Conservation (phyloP, 345 rosid genomes). For the Hevea brasiliensis region DNA sequence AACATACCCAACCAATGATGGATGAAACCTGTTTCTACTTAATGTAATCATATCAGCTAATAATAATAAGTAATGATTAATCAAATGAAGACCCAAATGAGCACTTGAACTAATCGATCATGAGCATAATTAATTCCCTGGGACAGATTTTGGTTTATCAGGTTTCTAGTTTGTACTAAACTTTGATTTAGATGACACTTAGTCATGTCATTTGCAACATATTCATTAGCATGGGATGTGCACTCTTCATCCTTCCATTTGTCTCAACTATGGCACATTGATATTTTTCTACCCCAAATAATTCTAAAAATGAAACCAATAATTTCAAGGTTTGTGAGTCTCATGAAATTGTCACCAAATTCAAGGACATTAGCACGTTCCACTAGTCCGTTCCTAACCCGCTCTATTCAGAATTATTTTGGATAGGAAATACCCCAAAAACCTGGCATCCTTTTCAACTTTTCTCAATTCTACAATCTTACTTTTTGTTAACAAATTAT, state of each 20-base stretch:
- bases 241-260: background rate
- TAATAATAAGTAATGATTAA: background rate
- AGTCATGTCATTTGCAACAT: constrained; percentile 28
- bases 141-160: background rate
- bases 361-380: constrained; percentile 48
- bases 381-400: background rate
- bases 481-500: too few relatives aligned
- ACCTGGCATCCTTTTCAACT: too few relatives aligned
- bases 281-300: too few relatives aligned
- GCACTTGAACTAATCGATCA: too few relatives aligned
- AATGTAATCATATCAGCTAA: constrained; percentile 24
- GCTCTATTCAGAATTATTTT: background rate
- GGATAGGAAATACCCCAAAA: background rate
- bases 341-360: constrained; percentile 44
- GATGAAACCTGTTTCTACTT: too few relatives aligned
- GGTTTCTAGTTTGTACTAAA: constrained; percentile 20
- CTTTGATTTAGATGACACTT: constrained; percentile 27
- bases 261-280: background rate
- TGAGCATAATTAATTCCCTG: constrained; percentile 8
- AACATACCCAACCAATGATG: too few relatives aligned
- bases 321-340: constrained; percentile 42
- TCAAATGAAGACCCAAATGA: background rate
- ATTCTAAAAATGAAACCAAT: constrained; percentile 25
- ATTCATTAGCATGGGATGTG: background rate
- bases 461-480: too few relatives aligned